These are phyloP conservation scores for Ogataea methylovora DNA, from an alignment of 805 yeast genomes.

Conservation along the genomic window DNA sequence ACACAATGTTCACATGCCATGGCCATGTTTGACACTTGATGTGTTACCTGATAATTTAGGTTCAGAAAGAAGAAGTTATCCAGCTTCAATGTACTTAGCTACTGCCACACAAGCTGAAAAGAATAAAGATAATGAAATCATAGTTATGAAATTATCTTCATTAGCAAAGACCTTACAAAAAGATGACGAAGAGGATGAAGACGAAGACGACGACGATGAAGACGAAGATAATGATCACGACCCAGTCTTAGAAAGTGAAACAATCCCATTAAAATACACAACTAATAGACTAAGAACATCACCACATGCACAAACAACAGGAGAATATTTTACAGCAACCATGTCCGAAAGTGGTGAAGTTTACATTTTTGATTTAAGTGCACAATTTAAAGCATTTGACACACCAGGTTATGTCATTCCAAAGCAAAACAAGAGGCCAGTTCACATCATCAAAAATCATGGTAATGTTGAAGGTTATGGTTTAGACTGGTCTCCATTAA, in stretches of 20 bases:
- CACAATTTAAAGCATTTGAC: conserved; percentile 78
- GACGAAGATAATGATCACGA: conserved; percentile 62
- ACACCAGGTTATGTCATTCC: conserved; percentile 81
- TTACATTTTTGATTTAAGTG: conserved; percentile 69
- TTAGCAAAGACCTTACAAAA: conserved; percentile 81
- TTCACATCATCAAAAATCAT: conserved; percentile 74
- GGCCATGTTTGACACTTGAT: conserved; percentile 95
- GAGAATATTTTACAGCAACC: conserved; percentile 81
- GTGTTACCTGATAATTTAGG: conserved; percentile 83
- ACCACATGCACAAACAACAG: conserved; percentile 66
- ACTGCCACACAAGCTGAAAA: conserved; percentile 92
- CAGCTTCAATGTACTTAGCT: conserved; percentile 77
- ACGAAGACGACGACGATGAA: conserved; percentile 64
- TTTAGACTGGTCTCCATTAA: conserved; percentile 90
- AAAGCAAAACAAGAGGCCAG: conserved; percentile 69
- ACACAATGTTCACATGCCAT: conserved; percentile 86
- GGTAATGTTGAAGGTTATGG: conserved; percentile 98
- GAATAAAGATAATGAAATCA: conserved; percentile 81
- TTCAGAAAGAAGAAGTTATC: conserved; percentile 79
- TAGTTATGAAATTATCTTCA: conserved; percentile 75
- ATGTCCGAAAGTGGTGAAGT: conserved; percentile 90
- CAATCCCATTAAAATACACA: conserved; percentile 69
- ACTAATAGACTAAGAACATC: conserved; percentile 85
- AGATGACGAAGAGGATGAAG: conserved; percentile 73
- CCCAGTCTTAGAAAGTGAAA: conserved; percentile 83